Evolutionary conservation across 805 yeast species (phyloP).

Genomic region (Myxozyma kluyveri): DNA sequence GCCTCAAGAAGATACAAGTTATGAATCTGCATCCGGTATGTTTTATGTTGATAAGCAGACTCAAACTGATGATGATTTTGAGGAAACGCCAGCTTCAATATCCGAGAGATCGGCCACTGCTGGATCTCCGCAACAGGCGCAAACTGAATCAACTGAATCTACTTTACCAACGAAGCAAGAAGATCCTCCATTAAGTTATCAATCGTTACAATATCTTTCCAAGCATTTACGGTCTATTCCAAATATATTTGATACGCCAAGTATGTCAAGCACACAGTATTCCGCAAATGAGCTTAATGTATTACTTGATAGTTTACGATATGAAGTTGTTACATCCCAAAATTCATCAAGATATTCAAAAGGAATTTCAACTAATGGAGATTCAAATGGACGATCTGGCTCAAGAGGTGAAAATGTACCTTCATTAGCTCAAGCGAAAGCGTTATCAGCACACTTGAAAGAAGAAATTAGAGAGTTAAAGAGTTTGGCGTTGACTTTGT

Average conservation of each 20-base stretch:
- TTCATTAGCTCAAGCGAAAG: conserved; percentile 4
- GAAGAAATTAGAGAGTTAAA: conserved; percentile 26
- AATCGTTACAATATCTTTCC: conserved; percentile 7
- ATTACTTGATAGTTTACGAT: conserved; percentile 8
- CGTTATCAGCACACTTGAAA: conserved; percentile 11
- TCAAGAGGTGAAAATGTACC: neutral
- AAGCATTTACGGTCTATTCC: conserved; percentile 5
- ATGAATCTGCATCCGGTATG: neutral
- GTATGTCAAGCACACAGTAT: conserved; percentile 9
- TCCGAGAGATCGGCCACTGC: too few species aligned
- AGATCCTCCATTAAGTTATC: conserved; percentile 5
- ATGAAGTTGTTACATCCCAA: too few species aligned
- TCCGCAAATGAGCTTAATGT: conserved; percentile 19
- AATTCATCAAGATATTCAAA: too few species aligned
- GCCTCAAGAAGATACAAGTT: neutral
- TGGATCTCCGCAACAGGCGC: too few species aligned
- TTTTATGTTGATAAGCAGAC: conserved; percentile 19
- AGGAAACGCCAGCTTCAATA: neutral
- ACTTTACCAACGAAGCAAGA: neutral
- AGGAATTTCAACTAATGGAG: too few species aligned
- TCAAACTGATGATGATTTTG: conserved; percentile 17
- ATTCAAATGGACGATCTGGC: too few species aligned
- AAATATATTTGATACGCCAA: conserved; percentile 1
- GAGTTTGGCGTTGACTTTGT: conserved; percentile 21
- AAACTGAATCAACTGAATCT: too few species aligned